Percentiles rank a stretch among this genome's conserved stretches.
Evolutionary conservation across 2,329 filamentous ascomycete species (phyloP).

Genomic region (Neurospora sp.): DNA sequence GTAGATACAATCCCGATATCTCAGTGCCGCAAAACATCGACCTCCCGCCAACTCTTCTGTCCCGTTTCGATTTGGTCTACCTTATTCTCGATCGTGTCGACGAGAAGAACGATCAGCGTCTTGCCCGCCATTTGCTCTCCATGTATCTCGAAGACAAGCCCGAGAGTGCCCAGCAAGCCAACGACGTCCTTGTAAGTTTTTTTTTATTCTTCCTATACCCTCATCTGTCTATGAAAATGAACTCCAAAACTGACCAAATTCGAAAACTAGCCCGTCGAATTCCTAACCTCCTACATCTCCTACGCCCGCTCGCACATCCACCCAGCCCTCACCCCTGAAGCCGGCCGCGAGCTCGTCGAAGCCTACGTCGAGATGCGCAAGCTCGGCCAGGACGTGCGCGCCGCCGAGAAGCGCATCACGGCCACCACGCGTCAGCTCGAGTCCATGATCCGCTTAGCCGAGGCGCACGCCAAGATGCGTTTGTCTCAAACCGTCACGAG

Average conservation of each 20-base stretch:
- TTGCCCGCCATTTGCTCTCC: slow-evolving; percentile 85
- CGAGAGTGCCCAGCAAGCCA: slow-evolving; percentile 62
- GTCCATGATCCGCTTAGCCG: slow-evolving; percentile 93
- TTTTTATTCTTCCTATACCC: neutral
- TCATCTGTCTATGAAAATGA: neutral
- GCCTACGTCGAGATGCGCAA: slow-evolving; percentile 93
- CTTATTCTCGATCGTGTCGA: slow-evolving; percentile 91
- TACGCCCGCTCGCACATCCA: slow-evolving; percentile 85
- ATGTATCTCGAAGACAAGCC: slow-evolving; percentile 96
- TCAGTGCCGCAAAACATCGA: slow-evolving; percentile 98
- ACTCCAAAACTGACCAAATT: slow-evolving; percentile 19
- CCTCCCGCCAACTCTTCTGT: slow-evolving; percentile 85
- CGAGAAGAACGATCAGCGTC: slow-evolving; percentile 75
- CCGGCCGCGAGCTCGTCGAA: slow-evolving; percentile 73
- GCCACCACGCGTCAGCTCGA: slow-evolving; percentile 95
- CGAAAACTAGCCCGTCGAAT: slow-evolving; percentile 66
- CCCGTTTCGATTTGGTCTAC: slow-evolving; percentile 94
- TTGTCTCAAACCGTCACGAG: slow-evolving; percentile 66
- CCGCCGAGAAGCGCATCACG: slow-evolving; percentile 90
- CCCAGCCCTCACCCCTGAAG: slow-evolving; percentile 68
- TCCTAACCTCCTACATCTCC: slow-evolving; percentile 93
- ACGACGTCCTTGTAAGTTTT: slow-evolving; percentile 68
- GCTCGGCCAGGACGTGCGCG: slow-evolving; percentile 76
- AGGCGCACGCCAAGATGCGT: slow-evolving; percentile 98
- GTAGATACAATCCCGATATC: slow-evolving; percentile 91